A percentile compares a stretch with the other conserved stretches of the same genome.
These are phyloP conservation scores for Solanum hybrid DNA, from an alignment of 305 asterid genomes.

Conservation along the genomic window DNA sequence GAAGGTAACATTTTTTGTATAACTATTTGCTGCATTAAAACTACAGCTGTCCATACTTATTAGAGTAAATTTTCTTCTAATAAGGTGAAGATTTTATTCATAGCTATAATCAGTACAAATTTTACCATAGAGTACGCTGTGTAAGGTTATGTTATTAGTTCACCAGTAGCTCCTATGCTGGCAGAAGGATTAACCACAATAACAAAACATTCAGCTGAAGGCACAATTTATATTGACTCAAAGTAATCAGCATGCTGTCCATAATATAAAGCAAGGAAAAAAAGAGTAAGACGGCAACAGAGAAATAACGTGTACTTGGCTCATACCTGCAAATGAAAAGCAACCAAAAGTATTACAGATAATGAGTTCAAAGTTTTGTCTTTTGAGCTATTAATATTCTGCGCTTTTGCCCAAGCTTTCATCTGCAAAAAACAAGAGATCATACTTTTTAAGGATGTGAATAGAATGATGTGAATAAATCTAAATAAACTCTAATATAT, in stretches of 20 bases:
- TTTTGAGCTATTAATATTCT: conserved; percentile 76
- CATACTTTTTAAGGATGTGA: neutral
- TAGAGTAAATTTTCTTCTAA: neutral
- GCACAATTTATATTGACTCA: neutral
- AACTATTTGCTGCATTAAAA: neutral
- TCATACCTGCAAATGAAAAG: conserved; percentile 83
- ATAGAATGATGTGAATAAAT: neutral
- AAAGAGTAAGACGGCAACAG: conserved; percentile 1
- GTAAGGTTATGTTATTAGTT: neutral
- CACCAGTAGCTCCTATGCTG: neutral
- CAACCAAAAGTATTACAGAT: conserved; percentile 72
- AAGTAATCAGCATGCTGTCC: neutral
- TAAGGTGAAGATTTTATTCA: neutral
- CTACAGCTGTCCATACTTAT: neutral
- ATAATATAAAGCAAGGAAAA: neutral
- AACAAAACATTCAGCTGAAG: neutral
- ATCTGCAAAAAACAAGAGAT: conserved; percentile 36
- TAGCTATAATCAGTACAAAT: neutral
- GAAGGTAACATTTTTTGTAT: neutral
- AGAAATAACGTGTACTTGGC: neutral
- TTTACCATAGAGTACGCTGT: neutral
- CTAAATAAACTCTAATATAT: neutral
- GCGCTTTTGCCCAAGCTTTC: conserved; percentile 90
- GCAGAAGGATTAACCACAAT: neutral
- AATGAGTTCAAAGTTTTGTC: conserved; percentile 52